These are phyloP conservation scores for Pythium rishiriense DNA, from an alignment of 352 stramenopile species.

Conservation along the genomic window DNA sequence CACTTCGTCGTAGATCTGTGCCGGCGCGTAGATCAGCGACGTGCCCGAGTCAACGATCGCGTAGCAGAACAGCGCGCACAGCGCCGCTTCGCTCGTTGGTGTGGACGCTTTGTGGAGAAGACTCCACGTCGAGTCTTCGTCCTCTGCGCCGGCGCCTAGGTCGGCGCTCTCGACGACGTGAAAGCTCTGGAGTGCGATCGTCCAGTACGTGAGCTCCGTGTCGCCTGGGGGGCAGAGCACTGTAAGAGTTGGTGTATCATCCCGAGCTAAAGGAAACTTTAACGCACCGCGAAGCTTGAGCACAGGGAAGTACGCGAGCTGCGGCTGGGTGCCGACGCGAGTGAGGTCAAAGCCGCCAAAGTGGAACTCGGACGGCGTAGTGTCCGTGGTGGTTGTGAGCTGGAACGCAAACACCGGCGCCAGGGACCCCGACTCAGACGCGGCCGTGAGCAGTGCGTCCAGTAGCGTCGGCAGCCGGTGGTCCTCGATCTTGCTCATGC, in stretches of 20 bases:
- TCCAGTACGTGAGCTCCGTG: conserved; percentile 52
- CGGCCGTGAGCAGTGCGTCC: conserved; percentile 32
- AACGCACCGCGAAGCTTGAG: conserved; percentile 35
- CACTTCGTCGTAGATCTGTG: conserved; percentile 41
- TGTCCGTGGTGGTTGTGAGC: conserved; percentile 33
- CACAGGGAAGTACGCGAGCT: conserved; percentile 46
- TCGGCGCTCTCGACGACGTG: conserved; percentile 21
- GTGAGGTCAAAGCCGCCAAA: conserved; percentile 50
- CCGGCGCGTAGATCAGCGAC: conserved; percentile 45
- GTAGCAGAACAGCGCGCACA: conserved; percentile 47
- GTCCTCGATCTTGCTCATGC: conserved; percentile 48
- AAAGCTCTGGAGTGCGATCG: conserved; percentile 42
- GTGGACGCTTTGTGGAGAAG: not conserved
- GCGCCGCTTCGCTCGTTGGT: not conserved
- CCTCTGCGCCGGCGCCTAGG: conserved; percentile 13
- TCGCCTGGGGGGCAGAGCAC: conserved; percentile 10
- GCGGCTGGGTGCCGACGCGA: conserved; percentile 30
- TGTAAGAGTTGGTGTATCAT: too few species aligned
- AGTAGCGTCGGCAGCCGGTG: conserved; percentile 37
- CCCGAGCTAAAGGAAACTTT: too few species aligned
- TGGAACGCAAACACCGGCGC: conserved; percentile 45
- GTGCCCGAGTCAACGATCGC: conserved; percentile 62
- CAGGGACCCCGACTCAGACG: conserved; percentile 29
- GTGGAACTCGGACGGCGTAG: conserved; percentile 42
- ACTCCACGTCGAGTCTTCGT: not conserved